Evolutionary conservation across 2,329 filamentous ascomycete genomes (phyloP), one percentile per base, ranked within the genome.

Genomic region (Fusarium foetens): DNA sequence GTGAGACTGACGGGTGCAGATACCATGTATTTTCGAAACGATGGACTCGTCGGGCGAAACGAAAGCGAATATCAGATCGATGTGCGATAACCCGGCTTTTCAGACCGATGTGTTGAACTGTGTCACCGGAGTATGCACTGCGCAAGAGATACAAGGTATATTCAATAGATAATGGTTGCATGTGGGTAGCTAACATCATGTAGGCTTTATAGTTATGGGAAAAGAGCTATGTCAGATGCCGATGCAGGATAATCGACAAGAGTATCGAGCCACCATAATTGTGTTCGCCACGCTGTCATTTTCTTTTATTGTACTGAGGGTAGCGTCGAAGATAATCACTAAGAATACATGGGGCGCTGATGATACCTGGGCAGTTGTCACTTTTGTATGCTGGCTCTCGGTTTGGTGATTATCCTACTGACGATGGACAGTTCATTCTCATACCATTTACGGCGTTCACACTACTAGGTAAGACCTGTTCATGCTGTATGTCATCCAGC

Each of bases 111-210:
- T 17, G 2, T 16, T 23, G 14, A 27, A 25, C 2, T 55, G 52
- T 4, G 38, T 17, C 0, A 27, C 33, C 0, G n/a, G n/a, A 1
- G 7, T 3, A 3, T 57, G 53, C 19, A n/a, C 39, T 9, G 23
- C n/a, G 9, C 3, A 17, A 4, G 39, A 35, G 17, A 0, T 57
- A 10, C 17, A 17, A 36, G 23, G 38, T 33, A 16, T 6, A 11
- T 9, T 8, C 19, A 4, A 6, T 21, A 21, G 3, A 8, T 16
- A 3, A 0, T 12, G 1, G 0, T 0, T 29, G 9, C 16, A 13
- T 8, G 9, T 17, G 5, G 19, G 13, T 2, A 2, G 14, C n/a
- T 59, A 16, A 66, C 3, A 11, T 8, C 0, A 1, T 17, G 2
- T 2, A 66, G 63, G 16, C 6, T 49, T 59, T 8, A 4, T 41